Evolutionary conservation across 768 basidiomycete species (phyloP).

Genomic region (Asterophora lycoperdoides): DNA sequence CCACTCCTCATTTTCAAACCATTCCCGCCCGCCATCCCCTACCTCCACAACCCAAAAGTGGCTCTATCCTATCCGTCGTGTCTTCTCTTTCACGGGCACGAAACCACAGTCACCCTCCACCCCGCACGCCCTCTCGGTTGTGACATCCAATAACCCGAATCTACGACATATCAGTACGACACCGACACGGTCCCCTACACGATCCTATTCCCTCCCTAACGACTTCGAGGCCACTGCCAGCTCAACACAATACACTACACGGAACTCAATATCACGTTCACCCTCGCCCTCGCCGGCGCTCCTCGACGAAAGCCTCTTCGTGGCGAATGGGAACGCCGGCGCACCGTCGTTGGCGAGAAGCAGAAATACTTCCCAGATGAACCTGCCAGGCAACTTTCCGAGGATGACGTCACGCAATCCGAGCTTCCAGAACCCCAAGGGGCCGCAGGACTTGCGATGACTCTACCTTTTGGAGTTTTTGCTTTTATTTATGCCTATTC

Average conservation of each 20-base stretch:
- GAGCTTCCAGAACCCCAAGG: not conserved
- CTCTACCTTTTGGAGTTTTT: not conserved
- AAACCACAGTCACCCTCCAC: slow-evolving; percentile 13
- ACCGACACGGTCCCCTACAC: slow-evolving; percentile 32
- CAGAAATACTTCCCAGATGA: slow-evolving; percentile 64
- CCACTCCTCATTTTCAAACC: too few species aligned
- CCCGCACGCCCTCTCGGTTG: slow-evolving; percentile 20
- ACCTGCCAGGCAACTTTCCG: slow-evolving; percentile 11
- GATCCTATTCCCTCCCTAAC: slow-evolving; percentile 33
- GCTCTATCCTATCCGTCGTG: slow-evolving; percentile 32
- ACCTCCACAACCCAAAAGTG: slow-evolving; percentile 26
- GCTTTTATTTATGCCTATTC: not conserved
- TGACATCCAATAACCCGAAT: slow-evolving; percentile 23
- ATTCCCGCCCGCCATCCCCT: slow-evolving; percentile 33
- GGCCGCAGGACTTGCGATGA: not conserved
- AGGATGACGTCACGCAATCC: not conserved
- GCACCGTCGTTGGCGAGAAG: slow-evolving; percentile 48
- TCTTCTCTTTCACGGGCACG: slow-evolving; percentile 26
- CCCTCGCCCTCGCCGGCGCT: slow-evolving; percentile 45
- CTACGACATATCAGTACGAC: slow-evolving; percentile 21
- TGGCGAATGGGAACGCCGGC: slow-evolving; percentile 18
- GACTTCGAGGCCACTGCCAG: slow-evolving; percentile 25
- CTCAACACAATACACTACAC: slow-evolving; percentile 33
- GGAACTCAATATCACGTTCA: slow-evolving; percentile 38
- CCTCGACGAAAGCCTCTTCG: slow-evolving; percentile 30